phyloP scores from a whole-genome alignment of 306 rosid genomes.

The Castanopsis chinensis region DNA sequence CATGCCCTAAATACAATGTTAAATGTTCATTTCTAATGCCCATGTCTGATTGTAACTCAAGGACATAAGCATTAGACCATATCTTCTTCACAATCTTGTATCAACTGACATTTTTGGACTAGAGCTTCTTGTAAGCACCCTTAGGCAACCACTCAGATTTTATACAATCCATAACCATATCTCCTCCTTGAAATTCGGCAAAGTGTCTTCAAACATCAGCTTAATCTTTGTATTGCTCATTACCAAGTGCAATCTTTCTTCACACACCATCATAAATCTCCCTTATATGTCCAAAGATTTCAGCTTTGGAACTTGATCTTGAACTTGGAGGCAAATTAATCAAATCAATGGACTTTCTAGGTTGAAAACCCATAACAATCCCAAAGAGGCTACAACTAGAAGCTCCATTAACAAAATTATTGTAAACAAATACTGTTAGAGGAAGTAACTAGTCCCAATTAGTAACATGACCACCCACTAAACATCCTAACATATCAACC shows the following conservation, averaged over 20 bases:
- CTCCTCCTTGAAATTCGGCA: not conserved
- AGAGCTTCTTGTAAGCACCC: not conserved
- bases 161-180: not conserved
- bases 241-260: not conserved
- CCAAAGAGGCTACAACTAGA: not conserved
- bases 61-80: not conserved
- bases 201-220: not conserved
- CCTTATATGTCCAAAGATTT: not conserved
- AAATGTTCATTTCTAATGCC: not conserved
- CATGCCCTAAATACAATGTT: not conserved
- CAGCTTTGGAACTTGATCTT: not conserved
- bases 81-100: not conserved
- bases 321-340: not conserved
- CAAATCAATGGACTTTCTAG: not conserved
- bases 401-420: not conserved
- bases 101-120: not conserved
- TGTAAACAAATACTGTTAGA: not conserved
- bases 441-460: not conserved
- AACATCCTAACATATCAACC: not conserved
- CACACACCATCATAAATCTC: not conserved
- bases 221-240: not conserved
- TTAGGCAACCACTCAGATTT: not conserved
- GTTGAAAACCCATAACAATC: not conserved
- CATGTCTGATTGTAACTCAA: not conserved
- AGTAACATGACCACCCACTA: not conserved